Evolutionary conservation across 176 grass and related monocot genomes (phyloP).

Genomic region (Oryza glumipatula): DNA sequence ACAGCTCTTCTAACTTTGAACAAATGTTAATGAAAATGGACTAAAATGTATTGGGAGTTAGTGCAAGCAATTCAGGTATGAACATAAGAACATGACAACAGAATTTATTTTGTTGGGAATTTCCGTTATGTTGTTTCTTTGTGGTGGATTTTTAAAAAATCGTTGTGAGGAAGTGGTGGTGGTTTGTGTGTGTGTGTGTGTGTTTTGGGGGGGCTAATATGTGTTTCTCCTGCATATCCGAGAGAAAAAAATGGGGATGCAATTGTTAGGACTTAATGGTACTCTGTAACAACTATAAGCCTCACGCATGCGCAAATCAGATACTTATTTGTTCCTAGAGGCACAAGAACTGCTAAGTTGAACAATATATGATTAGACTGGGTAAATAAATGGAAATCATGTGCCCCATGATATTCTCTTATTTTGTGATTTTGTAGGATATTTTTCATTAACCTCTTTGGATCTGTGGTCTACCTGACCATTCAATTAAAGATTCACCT

Average conservation of each 20-base stretch:
- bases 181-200: too few species aligned
- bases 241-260: not conserved
- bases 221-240: too few species aligned
- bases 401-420: not conserved
- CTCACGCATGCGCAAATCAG: not conserved
- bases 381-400: not conserved
- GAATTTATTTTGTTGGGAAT: not conserved
- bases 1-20: too few species aligned
- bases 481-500: not conserved
- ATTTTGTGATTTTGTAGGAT: not conserved
- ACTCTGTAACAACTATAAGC: not conserved
- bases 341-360: not conserved
- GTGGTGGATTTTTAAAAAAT: too few species aligned
- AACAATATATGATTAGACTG: not conserved
- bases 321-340: not conserved
- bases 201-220: too few species aligned
- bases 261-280: not conserved
- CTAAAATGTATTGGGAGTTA: too few species aligned
- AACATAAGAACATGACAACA: not conserved
- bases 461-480: not conserved
- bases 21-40: too few species aligned
- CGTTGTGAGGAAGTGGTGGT: too few species aligned
- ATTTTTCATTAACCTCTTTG: not conserved
- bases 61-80: too few species aligned
- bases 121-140: too few species aligned